Conservation (phyloP, 768 basidiomycete genomes). For the Hydnomerulius pinastri region DNA sequence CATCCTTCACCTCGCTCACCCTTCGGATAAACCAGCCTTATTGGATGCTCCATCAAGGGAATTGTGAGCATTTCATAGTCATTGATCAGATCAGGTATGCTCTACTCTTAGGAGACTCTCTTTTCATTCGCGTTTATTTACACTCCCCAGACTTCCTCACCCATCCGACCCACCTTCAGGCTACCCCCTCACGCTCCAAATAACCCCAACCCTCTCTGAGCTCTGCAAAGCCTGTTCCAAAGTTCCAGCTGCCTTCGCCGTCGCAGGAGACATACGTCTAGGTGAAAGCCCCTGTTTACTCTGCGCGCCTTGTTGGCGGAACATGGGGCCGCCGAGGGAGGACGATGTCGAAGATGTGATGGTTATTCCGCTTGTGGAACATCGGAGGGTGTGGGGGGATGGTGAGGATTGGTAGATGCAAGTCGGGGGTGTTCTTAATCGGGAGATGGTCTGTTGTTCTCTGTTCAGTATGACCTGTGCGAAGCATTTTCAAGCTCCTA, state of each 20-base stretch:
- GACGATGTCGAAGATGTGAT: conserved; percentile 40
- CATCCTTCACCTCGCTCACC: conserved; percentile 52
- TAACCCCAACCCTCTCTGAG: conserved; percentile 61
- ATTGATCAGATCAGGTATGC: conserved; percentile 70
- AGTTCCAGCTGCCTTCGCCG: conserved; percentile 66
- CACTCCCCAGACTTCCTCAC: conserved; percentile 53
- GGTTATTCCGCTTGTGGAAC: conserved; percentile 54
- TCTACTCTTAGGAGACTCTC: too few relatives aligned
- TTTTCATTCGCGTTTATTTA: too few relatives aligned
- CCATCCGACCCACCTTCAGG: conserved; percentile 53
- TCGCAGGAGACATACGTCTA: conserved; percentile 71
- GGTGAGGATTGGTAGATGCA: conserved; percentile 2
- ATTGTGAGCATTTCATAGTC: conserved; percentile 79
- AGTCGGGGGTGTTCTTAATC: not conserved
- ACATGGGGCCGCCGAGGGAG: conserved; percentile 58
- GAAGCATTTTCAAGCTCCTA: too few relatives aligned
- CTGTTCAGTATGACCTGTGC: too few relatives aligned
- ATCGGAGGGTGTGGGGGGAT: conserved; percentile 31
- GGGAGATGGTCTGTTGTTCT: too few relatives aligned
- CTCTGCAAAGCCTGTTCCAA: conserved; percentile 70
- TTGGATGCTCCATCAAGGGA: conserved; percentile 78
- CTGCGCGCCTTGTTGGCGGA: conserved; percentile 73
- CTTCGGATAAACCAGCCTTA: conserved; percentile 76
- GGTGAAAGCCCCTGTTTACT: conserved; percentile 78
- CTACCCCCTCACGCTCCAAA: conserved; percentile 70